Percentiles rank a stretch among this genome's conserved stretches.
phyloP scores from a whole-genome alignment of 768 basidiomycete genomes.

The Rhodocollybia butyracea region DNA sequence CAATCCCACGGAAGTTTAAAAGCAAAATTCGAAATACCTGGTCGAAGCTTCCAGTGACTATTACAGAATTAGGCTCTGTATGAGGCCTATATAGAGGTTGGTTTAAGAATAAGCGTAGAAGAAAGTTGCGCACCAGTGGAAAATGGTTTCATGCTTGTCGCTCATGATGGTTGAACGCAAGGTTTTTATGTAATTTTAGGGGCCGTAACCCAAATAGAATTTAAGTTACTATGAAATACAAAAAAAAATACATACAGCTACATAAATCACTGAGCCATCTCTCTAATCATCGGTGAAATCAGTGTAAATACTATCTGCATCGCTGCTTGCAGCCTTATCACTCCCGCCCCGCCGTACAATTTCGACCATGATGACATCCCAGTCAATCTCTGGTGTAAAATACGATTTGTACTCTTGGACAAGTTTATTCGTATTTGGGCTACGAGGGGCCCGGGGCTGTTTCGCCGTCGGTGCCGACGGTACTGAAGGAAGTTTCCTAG shows the following conservation, averaged over 20 bases:
- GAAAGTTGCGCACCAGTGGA: neutral
- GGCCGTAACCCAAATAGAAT: too few species aligned
- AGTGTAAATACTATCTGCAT: constrained; percentile 6
- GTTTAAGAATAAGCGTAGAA: constrained; percentile 9
- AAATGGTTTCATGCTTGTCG: neutral
- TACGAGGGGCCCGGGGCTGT: too few species aligned
- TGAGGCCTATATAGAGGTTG: constrained; percentile 49
- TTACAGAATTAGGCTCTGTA: constrained; percentile 49
- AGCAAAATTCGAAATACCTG: constrained; percentile 51
- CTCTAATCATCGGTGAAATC: neutral
- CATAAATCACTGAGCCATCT: neutral
- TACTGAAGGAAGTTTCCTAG: neutral
- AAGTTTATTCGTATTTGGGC: too few species aligned
- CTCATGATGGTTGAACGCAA: too few species aligned
- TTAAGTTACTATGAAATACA: too few species aligned
- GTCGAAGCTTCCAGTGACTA: constrained; percentile 79
- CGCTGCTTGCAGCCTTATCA: neutral
- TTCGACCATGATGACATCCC: constrained; percentile 15
- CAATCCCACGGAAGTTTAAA: neutral
- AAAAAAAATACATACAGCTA: neutral
- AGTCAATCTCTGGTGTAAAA: constrained; percentile 14
- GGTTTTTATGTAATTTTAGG: too few species aligned
- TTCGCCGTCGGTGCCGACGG: too few species aligned
- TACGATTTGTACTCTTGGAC: constrained; percentile 1
- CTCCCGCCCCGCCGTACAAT: constrained; percentile 6